Conservation (phyloP, 1,139 yeast species). For the Candida labiduridarum region DNA sequence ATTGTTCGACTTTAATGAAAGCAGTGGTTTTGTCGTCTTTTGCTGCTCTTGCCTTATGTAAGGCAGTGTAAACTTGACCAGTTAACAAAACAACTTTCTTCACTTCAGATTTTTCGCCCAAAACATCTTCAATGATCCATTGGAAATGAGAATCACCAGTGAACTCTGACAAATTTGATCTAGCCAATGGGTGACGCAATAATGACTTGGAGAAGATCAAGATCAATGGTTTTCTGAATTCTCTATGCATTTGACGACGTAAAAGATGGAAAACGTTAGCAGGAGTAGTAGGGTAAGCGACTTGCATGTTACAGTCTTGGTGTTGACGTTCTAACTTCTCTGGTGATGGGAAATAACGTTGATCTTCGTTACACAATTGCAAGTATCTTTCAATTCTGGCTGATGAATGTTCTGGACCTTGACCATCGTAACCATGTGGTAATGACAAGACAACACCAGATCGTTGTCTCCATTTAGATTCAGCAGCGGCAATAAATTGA, state of each 20-base stretch:
- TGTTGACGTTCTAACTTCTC: conserved; percentile 95
- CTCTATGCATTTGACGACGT: conserved; percentile 99
- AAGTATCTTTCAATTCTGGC: conserved; percentile 97
- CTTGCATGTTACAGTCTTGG: conserved; percentile 97
- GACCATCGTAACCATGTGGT: conserved; percentile 99
- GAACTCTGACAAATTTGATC: conserved; percentile 81
- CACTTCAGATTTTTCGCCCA: conserved; percentile 79
- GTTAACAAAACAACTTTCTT: conserved; percentile 82
- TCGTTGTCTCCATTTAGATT: conserved; percentile 98
- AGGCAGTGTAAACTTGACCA: conserved; percentile 95
- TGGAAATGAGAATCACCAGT: conserved; percentile 90
- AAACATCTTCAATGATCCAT: conserved; percentile 92
- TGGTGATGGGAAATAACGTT: conserved; percentile 86
- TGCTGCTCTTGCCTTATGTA: conserved; percentile 84
- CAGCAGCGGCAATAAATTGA: conserved; percentile 97
- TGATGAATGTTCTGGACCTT: conserved; percentile 99
- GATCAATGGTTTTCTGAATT: conserved; percentile 94
- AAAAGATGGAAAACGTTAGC: conserved; percentile 94
- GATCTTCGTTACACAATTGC: conserved; percentile 95
- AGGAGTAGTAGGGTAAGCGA: conserved; percentile 98
- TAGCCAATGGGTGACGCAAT: conserved; percentile 97
- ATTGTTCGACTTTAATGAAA: conserved; percentile 85
- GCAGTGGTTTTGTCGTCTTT: conserved; percentile 83
- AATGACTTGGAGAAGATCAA: conserved; percentile 90
- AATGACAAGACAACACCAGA: conserved; percentile 92